These are phyloP conservation scores for Neofusicoccum ribis DNA, from an alignment of 2,329 filamentous ascomycete genomes.

Conservation along the genomic window DNA sequence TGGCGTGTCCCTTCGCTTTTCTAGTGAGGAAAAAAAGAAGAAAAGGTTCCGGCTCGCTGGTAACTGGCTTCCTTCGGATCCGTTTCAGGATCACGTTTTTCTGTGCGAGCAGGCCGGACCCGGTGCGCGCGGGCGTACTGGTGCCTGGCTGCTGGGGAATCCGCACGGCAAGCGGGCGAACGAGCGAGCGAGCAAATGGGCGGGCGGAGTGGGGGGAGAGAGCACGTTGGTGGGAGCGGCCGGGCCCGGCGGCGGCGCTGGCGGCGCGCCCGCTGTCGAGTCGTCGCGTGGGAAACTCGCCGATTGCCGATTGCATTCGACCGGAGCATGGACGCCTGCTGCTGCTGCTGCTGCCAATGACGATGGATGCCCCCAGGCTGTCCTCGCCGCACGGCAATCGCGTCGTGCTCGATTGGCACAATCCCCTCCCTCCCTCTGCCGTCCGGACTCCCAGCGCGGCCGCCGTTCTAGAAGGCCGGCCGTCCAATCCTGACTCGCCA, in stretches of 20 bases:
- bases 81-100: slow-evolving; percentile 1
- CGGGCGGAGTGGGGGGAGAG: background rate
- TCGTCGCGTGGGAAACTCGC: slow-evolving; percentile 1
- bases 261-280: background rate
- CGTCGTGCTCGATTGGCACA: background rate
- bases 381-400: background rate
- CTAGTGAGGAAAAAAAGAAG: background rate
- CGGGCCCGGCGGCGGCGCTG: background rate
- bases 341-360: too few relatives aligned
- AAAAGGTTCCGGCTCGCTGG: background rate
- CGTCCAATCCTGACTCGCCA: background rate
- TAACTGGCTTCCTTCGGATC: background rate
- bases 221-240: background rate
- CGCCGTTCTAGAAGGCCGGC: background rate
- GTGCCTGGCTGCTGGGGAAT: background rate
- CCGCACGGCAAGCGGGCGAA: too few relatives aligned
- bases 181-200: background rate
- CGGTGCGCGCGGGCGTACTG: background rate
- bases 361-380: too few relatives aligned
- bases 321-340: background rate
- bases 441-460: background rate
- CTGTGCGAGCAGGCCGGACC: background rate
- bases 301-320: background rate
- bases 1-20: background rate
- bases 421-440: background rate